Evolutionary conservation across 2,329 filamentous ascomycete genomes (phyloP), one percentile per base, ranked within the genome.

Genomic region (Cladosporium sp.): DNA sequence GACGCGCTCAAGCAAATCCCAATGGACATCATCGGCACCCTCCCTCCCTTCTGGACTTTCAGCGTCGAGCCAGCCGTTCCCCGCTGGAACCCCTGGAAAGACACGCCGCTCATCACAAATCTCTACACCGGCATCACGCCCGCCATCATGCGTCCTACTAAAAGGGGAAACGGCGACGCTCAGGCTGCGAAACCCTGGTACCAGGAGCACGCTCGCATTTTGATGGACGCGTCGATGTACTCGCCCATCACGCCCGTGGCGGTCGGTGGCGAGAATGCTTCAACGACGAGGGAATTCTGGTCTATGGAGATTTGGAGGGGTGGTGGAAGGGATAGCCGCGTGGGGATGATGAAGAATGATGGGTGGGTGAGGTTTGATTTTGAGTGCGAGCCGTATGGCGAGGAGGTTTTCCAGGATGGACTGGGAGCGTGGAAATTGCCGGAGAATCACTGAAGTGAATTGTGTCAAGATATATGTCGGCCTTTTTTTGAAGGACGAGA

Each of bases 301-400:
- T 72, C 30, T 70, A 71, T 72, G 74, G 78, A 76, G 73, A 79
- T 65, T 63, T 73, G 78, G 8, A 75, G 72, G 45, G 78, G 79
- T 1, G 80, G 79, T 3, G 69, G 76, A 8, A 79, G 78, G 77
- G 78, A 59, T 9, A 39, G 40, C 25, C 54, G 54, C 17, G 42
- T 49, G 11, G 34, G 38, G 15, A 30, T 49, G 14, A 56, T 56
- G 54, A 56, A 15, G n/a, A 22, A 19, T 15, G 54, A 56, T 14
- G 54, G 54, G n/a, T 56, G 54, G 54, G 42, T 56, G 4, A 25
- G 40, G n/a, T 47, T 56, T 15, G 54, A 56, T n/a, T 39, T 39
- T 9, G 54, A 56, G 42, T 56, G 54, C 5, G 34, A 30, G 20
- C 40, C 25, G 6, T 52, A 19, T 43, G 58, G 38, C 2, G 42